phyloP scores from a whole-genome alignment of 1,284 basidiomycete species.

The Ceratobasidium sp. region DNA sequence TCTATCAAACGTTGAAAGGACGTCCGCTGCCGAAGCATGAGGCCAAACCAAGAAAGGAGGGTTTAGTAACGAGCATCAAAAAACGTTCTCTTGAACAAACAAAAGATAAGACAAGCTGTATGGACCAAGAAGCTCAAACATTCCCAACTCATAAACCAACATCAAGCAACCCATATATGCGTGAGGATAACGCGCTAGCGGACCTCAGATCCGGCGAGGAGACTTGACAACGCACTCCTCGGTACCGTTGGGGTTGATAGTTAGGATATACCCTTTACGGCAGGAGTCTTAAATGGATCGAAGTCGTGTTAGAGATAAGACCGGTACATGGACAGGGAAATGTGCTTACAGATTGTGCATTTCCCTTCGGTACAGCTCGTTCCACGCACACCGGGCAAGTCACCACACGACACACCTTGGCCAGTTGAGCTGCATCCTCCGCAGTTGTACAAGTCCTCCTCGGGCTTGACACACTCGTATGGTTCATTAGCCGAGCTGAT shows the following conservation, averaged over 20 bases:
- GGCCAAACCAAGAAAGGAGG: too few species aligned
- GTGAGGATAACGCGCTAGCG: neutral
- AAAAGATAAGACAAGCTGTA: neutral
- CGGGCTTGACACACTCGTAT: constrained; percentile 36
- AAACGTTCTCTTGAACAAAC: neutral
- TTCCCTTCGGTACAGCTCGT: constrained; percentile 24
- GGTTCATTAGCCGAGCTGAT: constrained; percentile 27
- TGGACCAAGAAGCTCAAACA: too few species aligned
- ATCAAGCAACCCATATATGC: neutral
- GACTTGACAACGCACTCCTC: constrained; percentile 26
- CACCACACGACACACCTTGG: neutral
- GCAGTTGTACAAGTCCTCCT: constrained; percentile 27
- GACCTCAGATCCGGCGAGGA: constrained; percentile 20
- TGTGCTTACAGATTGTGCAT: constrained; percentile 30
- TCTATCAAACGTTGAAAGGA: too few species aligned
- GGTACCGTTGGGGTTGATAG: neutral
- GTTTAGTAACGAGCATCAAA: too few species aligned
- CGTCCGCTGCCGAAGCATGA: too few species aligned
- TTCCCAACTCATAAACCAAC: too few species aligned
- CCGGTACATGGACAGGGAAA: too few species aligned
- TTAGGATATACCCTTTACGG: constrained; percentile 20
- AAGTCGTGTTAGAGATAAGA: neutral
- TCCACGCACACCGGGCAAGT: constrained; percentile 16
- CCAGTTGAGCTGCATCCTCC: constrained; percentile 34
- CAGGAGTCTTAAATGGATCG: constrained; percentile 13